phyloP scores from a whole-genome alignment of 371 early-diverging fungal genomes.

The Mortierella sp. region DNA sequence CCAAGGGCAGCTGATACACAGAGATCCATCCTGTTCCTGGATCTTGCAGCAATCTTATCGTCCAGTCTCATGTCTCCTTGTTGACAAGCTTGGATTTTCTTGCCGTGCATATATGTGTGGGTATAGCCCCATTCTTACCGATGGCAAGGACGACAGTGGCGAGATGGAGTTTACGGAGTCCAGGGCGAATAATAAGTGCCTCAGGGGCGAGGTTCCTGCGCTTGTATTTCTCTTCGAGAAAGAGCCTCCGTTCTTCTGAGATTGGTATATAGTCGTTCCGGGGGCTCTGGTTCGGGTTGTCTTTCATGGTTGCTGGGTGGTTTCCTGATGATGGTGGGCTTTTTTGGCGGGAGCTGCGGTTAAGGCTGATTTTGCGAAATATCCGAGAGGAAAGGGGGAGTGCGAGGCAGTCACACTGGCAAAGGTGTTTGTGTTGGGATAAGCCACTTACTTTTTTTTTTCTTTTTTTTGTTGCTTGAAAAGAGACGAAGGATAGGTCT shows the following conservation, averaged over 20 bases:
- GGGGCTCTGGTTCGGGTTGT: conserved; percentile 49
- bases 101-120: background rate
- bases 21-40: background rate
- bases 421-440: background rate
- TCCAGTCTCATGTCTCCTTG: background rate
- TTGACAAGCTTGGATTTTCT: background rate
- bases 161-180: conserved; percentile 43
- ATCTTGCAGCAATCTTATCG: background rate
- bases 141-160: conserved; percentile 43
- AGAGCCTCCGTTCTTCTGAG: conserved; percentile 42
- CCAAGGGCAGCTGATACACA: background rate
- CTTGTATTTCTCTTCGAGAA: conserved; percentile 54
- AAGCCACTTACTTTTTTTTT: conserved; percentile 3
- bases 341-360: background rate
- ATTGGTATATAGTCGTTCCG: conserved; percentile 40
- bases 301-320: conserved; percentile 17
- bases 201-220: conserved; percentile 58
- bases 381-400: background rate
- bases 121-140: conserved; percentile 24
- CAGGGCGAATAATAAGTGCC: conserved; percentile 42
- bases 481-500: background rate
- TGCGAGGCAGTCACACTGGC: background rate
- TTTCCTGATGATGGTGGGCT: background rate
- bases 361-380: background rate
- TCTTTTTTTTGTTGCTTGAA: conserved; percentile 6